phyloP scores from a whole-genome alignment of 2,329 filamentous ascomycete genomes.

The Ophiostoma sp. region DNA sequence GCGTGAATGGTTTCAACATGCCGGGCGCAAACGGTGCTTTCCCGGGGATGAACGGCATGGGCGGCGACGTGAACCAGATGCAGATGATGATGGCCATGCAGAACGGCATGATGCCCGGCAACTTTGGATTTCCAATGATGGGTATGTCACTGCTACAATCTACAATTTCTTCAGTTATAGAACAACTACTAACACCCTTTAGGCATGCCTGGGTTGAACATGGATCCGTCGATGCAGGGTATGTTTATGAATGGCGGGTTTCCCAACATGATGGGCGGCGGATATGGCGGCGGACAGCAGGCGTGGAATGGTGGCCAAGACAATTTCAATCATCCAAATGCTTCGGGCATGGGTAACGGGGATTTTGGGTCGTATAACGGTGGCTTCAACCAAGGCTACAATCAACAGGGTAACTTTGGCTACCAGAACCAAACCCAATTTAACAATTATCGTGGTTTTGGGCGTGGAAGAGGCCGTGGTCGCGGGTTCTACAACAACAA shows the following conservation, averaged over 20 bases:
- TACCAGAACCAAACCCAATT: constrained; percentile 62
- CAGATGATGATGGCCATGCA: constrained; percentile 79
- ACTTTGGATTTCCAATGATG: constrained; percentile 75
- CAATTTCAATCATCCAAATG: constrained; percentile 87
- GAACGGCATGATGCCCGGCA: constrained; percentile 60
- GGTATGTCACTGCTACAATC: constrained; percentile 57
- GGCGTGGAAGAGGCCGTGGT: constrained; percentile 65
- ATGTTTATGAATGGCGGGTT: constrained; percentile 76
- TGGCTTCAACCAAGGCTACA: constrained; percentile 75
- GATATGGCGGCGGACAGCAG: constrained; percentile 73
- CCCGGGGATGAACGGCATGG: constrained; percentile 47
- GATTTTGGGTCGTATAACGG: constrained; percentile 78
- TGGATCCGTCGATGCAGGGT: constrained; percentile 79
- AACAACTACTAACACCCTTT: constrained; percentile 14
- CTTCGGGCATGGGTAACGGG: constrained; percentile 76
- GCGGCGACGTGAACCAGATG: constrained; percentile 73
- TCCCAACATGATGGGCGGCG: constrained; percentile 72
- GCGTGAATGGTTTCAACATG: constrained; percentile 30
- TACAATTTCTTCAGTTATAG: background rate
- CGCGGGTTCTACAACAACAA: constrained; percentile 59
- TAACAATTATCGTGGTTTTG: constrained; percentile 76
- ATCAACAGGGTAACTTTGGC: constrained; percentile 83
- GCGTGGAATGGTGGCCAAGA: constrained; percentile 83
- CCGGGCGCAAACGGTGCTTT: background rate
- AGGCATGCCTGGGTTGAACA: constrained; percentile 81